These are phyloP conservation scores for Ogataea thermomethanolica DNA, from an alignment of 805 yeast species.

Conservation along the genomic window DNA sequence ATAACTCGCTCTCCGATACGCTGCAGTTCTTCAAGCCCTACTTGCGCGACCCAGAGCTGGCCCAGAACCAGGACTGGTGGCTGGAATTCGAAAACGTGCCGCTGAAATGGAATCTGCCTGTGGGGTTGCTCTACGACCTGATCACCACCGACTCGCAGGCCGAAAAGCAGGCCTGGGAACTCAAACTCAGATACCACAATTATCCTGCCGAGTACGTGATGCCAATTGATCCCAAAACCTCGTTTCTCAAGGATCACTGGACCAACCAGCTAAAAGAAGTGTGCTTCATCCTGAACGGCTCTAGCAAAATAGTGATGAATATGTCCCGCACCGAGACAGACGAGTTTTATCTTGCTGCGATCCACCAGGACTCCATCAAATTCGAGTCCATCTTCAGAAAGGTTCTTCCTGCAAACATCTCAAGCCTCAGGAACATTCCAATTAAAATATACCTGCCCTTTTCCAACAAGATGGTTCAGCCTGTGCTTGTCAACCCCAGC, in stretches of 20 bases:
- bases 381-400: slow-evolving; percentile 25
- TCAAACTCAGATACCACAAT: slow-evolving; percentile 39
- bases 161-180: slow-evolving; percentile 38
- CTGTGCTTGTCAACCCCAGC: slow-evolving; percentile 21
- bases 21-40: slow-evolving; percentile 36
- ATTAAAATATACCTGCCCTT: slow-evolving; percentile 43
- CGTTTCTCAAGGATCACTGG: slow-evolving; percentile 50
- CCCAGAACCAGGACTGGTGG: slow-evolving; percentile 46
- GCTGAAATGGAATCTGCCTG: slow-evolving; percentile 72
- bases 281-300: slow-evolving; percentile 69
- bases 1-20: slow-evolving; percentile 38
- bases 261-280: slow-evolving; percentile 81
- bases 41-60: slow-evolving; percentile 23
- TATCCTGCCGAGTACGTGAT: slow-evolving; percentile 46
- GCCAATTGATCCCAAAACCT: slow-evolving; percentile 27
- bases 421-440: slow-evolving; percentile 41
- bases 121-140: slow-evolving; percentile 62
- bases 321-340: slow-evolving; percentile 61
- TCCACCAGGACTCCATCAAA: slow-evolving; percentile 22
- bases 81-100: slow-evolving; percentile 63
- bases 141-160: slow-evolving; percentile 10
- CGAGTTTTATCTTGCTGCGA: slow-evolving; percentile 49
- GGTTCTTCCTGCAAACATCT: slow-evolving; percentile 25
- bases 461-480: slow-evolving; percentile 35
- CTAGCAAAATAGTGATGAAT: slow-evolving; percentile 77